phyloP scores from a whole-genome alignment of 2,329 filamentous ascomycete genomes.

The Torrubiella hemipterigena region DNA sequence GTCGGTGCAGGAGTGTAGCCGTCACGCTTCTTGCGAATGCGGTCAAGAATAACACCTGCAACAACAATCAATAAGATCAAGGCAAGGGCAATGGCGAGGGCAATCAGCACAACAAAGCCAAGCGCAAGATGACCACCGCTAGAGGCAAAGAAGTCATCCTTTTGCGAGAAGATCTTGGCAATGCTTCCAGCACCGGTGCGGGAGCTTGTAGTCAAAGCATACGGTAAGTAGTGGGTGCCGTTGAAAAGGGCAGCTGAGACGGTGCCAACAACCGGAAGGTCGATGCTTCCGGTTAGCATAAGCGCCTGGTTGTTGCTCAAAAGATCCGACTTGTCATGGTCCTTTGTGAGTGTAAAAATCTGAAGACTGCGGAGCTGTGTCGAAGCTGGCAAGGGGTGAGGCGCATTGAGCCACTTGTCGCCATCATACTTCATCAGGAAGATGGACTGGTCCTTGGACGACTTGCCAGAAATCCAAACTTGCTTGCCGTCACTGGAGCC shows the following conservation, averaged over 20 bases:
- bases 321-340: constrained; percentile 53
- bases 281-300: constrained; percentile 74
- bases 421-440: constrained; percentile 80
- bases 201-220: constrained; percentile 61
- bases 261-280: constrained; percentile 63
- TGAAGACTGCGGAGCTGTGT: constrained; percentile 72
- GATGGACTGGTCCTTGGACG: constrained; percentile 47
- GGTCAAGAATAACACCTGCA: constrained; percentile 62
- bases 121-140: constrained; percentile 48
- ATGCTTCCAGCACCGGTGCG: constrained; percentile 61
- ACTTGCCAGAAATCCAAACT: constrained; percentile 72
- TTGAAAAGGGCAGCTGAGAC: constrained; percentile 84
- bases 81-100: constrained; percentile 64
- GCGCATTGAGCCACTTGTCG: constrained; percentile 54
- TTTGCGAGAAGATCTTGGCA: constrained; percentile 72
- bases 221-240: constrained; percentile 66
- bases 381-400: constrained; percentile 46
- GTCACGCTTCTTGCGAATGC: constrained; percentile 63
- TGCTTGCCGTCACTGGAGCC: constrained; percentile 61
- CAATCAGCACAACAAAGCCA: constrained; percentile 71
- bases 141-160: constrained; percentile 55
- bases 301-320: constrained; percentile 59
- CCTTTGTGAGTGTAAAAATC: constrained; percentile 57
- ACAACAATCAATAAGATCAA: constrained; percentile 69
- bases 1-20: constrained; percentile 72